Evolutionary conservation across 495 filamentous ascomycete species (phyloP).

Genomic region (Polyplosphaeria fusca): DNA sequence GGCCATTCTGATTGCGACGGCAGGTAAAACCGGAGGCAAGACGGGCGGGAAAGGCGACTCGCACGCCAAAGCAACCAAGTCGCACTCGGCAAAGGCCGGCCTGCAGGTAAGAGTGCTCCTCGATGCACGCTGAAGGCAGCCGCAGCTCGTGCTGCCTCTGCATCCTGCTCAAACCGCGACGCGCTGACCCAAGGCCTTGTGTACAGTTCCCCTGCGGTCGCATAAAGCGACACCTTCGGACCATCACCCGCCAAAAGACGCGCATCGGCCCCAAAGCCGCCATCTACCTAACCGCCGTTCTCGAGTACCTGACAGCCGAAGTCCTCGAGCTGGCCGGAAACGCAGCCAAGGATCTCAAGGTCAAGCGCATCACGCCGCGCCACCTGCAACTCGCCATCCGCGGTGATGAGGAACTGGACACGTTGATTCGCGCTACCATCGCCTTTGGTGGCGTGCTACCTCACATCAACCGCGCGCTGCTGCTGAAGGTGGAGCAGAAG

Average conservation of each 20-base stretch:
- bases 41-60: conserved; percentile 65
- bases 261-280: conserved; percentile 98
- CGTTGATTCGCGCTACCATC: conserved; percentile 94
- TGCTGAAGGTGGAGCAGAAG: conserved; percentile 99
- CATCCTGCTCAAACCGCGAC: conserved; percentile 3
- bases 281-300: conserved; percentile 96
- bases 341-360: conserved; percentile 97
- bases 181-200: conserved; percentile 9
- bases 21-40: conserved; percentile 83
- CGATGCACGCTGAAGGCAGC: neutral
- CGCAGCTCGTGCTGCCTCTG: neutral
- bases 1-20: conserved; percentile 13
- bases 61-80: conserved; percentile 87
- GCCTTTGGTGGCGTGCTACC: conserved; percentile 97
- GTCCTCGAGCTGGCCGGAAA: conserved; percentile 98
- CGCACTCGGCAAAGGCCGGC: conserved; percentile 96
- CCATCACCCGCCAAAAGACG: conserved; percentile 99
- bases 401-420: conserved; percentile 97
- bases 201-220: conserved; percentile 94
- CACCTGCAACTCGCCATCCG: conserved; percentile 97
- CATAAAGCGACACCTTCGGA: conserved; percentile 99
- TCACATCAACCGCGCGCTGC: conserved; percentile 95
- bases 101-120: conserved; percentile 75
- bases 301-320: conserved; percentile 98
- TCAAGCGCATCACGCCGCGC: conserved; percentile 99